Evolutionary conservation across 192 early-diverging fungal species (phyloP).

Genomic region (Coemansia sp.): DNA sequence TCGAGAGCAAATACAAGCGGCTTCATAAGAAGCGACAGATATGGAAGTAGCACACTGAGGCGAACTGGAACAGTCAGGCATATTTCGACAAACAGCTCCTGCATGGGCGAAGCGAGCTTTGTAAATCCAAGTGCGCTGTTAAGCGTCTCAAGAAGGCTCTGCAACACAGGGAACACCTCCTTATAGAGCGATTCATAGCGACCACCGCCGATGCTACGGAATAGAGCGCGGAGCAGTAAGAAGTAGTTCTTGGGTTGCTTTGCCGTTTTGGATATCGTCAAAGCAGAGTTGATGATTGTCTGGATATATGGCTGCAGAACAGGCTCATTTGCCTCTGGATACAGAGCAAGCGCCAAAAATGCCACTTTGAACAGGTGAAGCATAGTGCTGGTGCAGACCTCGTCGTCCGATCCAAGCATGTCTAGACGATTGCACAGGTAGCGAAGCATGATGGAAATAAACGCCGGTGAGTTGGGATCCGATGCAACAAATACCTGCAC

Average conservation of each 20-base stretch:
- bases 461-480: conserved; percentile 57
- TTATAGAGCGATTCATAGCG: conserved; percentile 94
- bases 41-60: conserved; percentile 88
- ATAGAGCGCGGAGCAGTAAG: conserved; percentile 81
- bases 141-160: conserved; percentile 87
- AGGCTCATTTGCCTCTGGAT: conserved; percentile 87
- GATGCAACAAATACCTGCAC: conserved; percentile 86
- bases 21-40: conserved; percentile 91
- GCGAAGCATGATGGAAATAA: conserved; percentile 54
- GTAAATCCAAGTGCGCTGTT: conserved; percentile 74
- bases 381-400: conserved; percentile 58
- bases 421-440: conserved; percentile 47
- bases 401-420: conserved; percentile 42
- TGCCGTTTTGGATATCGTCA: conserved; percentile 79
- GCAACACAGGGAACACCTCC: conserved; percentile 91
- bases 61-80: conserved; percentile 97
- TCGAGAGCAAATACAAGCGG: conserved; percentile 93
- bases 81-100: conserved; percentile 96
- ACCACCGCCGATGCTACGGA: conserved; percentile 95
- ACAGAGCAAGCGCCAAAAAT: conserved; percentile 89
- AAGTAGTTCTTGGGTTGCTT: conserved; percentile 92
- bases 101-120: conserved; percentile 79
- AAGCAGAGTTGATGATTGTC: conserved; percentile 83
- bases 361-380: conserved; percentile 90
- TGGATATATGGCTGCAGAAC: conserved; percentile 92